Conservation (phyloP, 257 asterid genomes). For the Echium plantagineum region DNA sequence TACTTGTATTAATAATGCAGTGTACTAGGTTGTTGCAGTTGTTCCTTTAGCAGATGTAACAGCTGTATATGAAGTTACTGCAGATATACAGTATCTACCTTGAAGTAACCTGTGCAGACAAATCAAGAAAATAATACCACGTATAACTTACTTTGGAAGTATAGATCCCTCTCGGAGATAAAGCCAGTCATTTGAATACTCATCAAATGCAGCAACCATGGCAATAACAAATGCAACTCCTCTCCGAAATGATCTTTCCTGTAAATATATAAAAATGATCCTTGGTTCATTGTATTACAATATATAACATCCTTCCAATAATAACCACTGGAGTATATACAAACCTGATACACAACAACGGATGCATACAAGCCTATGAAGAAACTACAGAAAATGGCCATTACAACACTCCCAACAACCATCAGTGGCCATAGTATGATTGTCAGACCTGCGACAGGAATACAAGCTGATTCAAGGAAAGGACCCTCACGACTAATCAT, state of each 20-base stretch:
- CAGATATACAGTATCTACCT: too few species aligned
- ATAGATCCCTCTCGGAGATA: slow-evolving; percentile 88
- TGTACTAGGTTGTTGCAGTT: too few species aligned
- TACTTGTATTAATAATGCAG: too few species aligned
- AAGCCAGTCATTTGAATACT: slow-evolving; percentile 93
- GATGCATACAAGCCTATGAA: slow-evolving; percentile 85
- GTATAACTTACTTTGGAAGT: slow-evolving; percentile 68
- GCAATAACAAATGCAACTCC: slow-evolving; percentile 77
- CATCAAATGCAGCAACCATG: slow-evolving; percentile 93
- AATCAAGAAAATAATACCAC: not conserved
- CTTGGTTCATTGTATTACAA: not conserved
- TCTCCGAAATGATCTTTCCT: slow-evolving; percentile 78
- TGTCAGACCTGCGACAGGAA: slow-evolving; percentile 84
- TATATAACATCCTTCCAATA: not conserved
- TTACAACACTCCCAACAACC: slow-evolving; percentile 64
- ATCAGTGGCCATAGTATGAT: slow-evolving; percentile 91
- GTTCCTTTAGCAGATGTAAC: too few species aligned
- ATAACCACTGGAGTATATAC: slow-evolving; percentile 20
- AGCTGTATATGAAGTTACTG: too few species aligned
- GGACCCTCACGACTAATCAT: slow-evolving; percentile 92
- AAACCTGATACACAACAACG: slow-evolving; percentile 78
- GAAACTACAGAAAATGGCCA: slow-evolving; percentile 63
- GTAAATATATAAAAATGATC: slow-evolving; percentile 8
- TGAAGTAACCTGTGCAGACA: too few species aligned
- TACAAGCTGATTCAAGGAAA: slow-evolving; percentile 85